Evolutionary conservation across 1,284 basidiomycete genomes (phyloP).

Genomic region (Fomitopsis pinicola): DNA sequence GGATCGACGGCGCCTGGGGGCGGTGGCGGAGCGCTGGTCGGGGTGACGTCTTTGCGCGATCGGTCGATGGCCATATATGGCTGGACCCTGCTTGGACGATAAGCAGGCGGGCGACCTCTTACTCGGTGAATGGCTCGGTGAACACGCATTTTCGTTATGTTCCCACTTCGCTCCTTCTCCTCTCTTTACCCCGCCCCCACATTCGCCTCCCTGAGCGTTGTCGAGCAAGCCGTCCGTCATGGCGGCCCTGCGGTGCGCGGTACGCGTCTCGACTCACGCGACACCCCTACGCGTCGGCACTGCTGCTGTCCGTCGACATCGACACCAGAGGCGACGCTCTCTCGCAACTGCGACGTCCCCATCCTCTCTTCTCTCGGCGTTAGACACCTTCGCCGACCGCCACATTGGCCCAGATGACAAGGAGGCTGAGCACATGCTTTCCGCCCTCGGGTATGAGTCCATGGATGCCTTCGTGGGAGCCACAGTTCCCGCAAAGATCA

Average conservation of each 20-base stretch:
- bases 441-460: slow-evolving; percentile 74
- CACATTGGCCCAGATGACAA: slow-evolving; percentile 85
- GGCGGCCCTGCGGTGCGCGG: slow-evolving; percentile 42
- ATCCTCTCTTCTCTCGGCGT: slow-evolving; percentile 65
- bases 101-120: slow-evolving; percentile 24
- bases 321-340: slow-evolving; percentile 25
- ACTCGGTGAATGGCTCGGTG: slow-evolving; percentile 71
- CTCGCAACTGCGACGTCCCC: slow-evolving; percentile 60
- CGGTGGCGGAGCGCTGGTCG: slow-evolving; percentile 16
- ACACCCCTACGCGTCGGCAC: slow-evolving; percentile 14
- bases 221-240: slow-evolving; percentile 27
- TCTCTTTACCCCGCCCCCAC: slow-evolving; percentile 20
- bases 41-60: not conserved
- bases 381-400: slow-evolving; percentile 85
- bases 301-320: not conserved
- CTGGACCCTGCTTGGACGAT: slow-evolving; percentile 22
- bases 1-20: slow-evolving; percentile 3
- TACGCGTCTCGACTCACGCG: slow-evolving; percentile 29
- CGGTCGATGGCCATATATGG: slow-evolving; percentile 7
- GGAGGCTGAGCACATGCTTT: slow-evolving; percentile 79
- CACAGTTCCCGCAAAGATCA: slow-evolving; percentile 77
- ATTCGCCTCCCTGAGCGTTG: slow-evolving; percentile 8
- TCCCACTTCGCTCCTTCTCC: slow-evolving; percentile 11
- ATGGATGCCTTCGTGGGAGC: slow-evolving; percentile 84
- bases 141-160: slow-evolving; percentile 28